These are phyloP conservation scores for Metschnikowia lochheadii DNA, from an alignment of 805 yeast genomes.

Conservation along the genomic window DNA sequence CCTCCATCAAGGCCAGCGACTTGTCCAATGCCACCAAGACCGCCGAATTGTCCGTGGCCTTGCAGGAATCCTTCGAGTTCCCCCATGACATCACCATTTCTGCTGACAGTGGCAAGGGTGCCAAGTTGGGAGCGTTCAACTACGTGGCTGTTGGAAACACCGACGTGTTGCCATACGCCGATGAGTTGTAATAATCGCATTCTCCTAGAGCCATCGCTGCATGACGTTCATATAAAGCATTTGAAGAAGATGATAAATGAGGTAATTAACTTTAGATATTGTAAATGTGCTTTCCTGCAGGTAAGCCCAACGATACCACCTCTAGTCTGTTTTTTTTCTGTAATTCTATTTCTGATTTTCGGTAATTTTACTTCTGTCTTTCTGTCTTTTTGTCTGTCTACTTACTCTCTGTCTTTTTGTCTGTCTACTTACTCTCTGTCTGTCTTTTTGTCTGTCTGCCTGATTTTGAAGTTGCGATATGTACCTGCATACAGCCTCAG, in stretches of 20 bases:
- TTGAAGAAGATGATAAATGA: neutral
- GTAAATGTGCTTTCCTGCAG: too few relatives aligned
- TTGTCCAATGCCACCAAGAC: constrained; percentile 51
- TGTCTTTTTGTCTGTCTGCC: too few relatives aligned
- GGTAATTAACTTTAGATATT: too few relatives aligned
- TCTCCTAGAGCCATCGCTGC: constrained; percentile 8
- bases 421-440: too few relatives aligned
- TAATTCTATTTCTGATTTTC: too few relatives aligned
- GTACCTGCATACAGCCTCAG: constrained; percentile 1
- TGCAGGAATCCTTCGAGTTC: constrained; percentile 34
- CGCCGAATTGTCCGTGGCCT: constrained; percentile 41
- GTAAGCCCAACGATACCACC: too few relatives aligned
- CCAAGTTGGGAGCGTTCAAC: constrained; percentile 55
- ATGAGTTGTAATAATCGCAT: constrained; percentile 61
- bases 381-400: too few relatives aligned
- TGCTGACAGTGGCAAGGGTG: constrained; percentile 31
- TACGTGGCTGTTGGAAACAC: constrained; percentile 89
- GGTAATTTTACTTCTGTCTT: too few relatives aligned
- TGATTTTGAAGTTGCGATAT: neutral
- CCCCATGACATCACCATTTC: constrained; percentile 30
- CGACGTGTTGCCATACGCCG: constrained; percentile 79
- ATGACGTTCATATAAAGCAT: constrained; percentile 10
- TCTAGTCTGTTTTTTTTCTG: too few relatives aligned
- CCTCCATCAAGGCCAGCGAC: constrained; percentile 39
- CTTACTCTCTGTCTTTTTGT: too few relatives aligned